Percentiles rank a stretch among this genome's conserved stretches.
These are phyloP conservation scores for Castanospermum australe DNA, from an alignment of 306 rosid species.

Conservation along the genomic window DNA sequence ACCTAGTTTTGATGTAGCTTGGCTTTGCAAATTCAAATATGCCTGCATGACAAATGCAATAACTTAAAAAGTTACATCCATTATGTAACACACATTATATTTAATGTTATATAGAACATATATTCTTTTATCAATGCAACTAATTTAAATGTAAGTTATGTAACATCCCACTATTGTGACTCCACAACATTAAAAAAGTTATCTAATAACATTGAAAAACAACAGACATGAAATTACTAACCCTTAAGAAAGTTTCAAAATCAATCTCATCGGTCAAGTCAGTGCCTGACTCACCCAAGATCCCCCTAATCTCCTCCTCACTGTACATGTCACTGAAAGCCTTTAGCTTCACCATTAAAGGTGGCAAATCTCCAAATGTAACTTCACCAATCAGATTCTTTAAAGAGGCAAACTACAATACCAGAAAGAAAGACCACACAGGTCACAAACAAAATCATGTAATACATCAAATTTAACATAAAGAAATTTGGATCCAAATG, in stretches of 20 bases:
- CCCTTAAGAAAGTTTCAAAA: conserved; percentile 89
- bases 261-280: conserved; percentile 65
- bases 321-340: conserved; percentile 57
- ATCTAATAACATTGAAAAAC: not conserved
- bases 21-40: conserved; percentile 73
- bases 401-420: conserved; percentile 52
- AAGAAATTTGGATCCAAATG: conserved; percentile 14
- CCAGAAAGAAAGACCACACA: conserved; percentile 18
- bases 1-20: conserved; percentile 50
- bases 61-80: conserved; percentile 15
- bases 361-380: conserved; percentile 65
- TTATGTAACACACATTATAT: not conserved
- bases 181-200: not conserved
- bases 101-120: conserved; percentile 15
- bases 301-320: conserved; percentile 67
- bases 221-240: conserved; percentile 33
- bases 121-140: conserved; percentile 11
- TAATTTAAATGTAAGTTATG: not conserved
- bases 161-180: not conserved
- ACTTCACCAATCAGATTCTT: conserved; percentile 77
- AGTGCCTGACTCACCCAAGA: conserved; percentile 61
- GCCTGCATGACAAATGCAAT: conserved; percentile 47
- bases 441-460: conserved; percentile 1
- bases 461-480: not conserved
- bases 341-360: conserved; percentile 65